Base-by-base conservation (phyloP, 352 stramenopile species). In the Globisporangium irregulare region DNA sequence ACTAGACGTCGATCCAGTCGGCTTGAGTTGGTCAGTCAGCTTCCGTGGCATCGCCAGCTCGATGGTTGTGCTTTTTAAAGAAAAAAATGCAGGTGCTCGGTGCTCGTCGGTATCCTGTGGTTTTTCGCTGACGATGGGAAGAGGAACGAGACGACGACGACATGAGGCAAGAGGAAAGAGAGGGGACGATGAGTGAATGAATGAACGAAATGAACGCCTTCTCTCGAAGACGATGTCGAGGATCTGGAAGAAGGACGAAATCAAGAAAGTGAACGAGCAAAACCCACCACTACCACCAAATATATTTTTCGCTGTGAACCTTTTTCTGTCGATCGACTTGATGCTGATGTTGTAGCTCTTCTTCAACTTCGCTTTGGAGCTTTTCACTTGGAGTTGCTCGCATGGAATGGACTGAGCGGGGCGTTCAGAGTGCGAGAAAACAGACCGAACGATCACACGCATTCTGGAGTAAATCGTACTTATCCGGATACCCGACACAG, bases 1-100 rank as follows among this genome's bases (percentile, higher is more conserved):
- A 90, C 79, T 89, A 85, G 75, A 56, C 29, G 61, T n/a, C 27
- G 43, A 69, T 63, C 27, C 22, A 20, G 27, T 59, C 8, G 18
- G 24, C 53, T 12, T 22, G 48, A 32, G 29, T 18, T 15, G 25
- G 55, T 60, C 55, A 46, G 41, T 66, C 43, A 66, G 74, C 54
- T 24, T 60, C 27, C 55, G 29, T 60, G 15, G 34, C n/a, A 60
- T 36, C 25, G 36, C 25, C 15, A 43, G 27, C 55, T 60, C 18
- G 27, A 43, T 60, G 55, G 29, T 51, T 51, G 43, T 36, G 54
- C 54, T 34, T 59, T 43, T 10, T 18, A 14, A 59, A 59, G 22
- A 25, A 59, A 59, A 25, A 59, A 34, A 59, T 59, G 18, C 54
- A 41, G 25, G 54, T 15, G 27, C 27, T 59, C 27, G 54, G 27